These are phyloP conservation scores for Tolypocladium paradoxum DNA, from an alignment of 2,329 filamentous ascomycete species.

Conservation along the genomic window DNA sequence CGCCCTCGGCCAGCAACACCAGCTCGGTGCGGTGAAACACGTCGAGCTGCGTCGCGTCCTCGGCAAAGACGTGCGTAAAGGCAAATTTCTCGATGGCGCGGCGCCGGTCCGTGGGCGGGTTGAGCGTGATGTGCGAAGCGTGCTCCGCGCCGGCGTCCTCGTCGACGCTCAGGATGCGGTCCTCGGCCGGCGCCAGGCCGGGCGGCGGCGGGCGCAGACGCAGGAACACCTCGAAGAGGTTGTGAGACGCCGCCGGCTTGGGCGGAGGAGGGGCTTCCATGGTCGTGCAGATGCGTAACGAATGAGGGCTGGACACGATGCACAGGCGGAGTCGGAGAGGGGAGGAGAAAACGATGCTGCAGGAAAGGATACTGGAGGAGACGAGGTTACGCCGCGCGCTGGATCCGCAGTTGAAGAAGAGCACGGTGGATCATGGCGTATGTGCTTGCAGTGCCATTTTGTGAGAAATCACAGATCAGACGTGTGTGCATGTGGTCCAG, in stretches of 20 bases:
- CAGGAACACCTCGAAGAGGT: conserved; percentile 84
- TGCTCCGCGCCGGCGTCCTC: conserved; percentile 29
- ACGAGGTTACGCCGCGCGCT: background rate
- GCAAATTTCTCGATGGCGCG: conserved; percentile 87
- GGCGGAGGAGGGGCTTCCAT: conserved; percentile 22
- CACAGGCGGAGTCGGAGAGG: background rate
- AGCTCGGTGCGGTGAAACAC: conserved; percentile 75
- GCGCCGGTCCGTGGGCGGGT: conserved; percentile 75
- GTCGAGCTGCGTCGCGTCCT: conserved; percentile 73
- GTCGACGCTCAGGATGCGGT: conserved; percentile 76
- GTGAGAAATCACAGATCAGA: background rate
- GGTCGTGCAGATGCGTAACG: background rate
- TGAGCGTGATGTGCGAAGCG: conserved; percentile 63
- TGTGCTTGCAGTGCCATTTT: background rate
- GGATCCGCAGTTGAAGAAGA: background rate
- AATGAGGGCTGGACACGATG: background rate
- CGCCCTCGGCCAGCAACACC: conserved; percentile 65
- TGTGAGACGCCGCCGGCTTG: conserved; percentile 21
- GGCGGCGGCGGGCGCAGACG: conserved; percentile 62
- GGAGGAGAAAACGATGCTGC: background rate
- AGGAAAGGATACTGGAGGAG: background rate
- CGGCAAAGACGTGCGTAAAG: conserved; percentile 89
- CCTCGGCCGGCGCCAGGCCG: conserved; percentile 26
- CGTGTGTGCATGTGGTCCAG: background rate
- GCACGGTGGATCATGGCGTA: background rate